Evolutionary conservation across 2,329 filamentous ascomycete genomes (phyloP), one percentile per base, ranked within the genome.

Genomic region (Dothideomycetes sp.): DNA sequence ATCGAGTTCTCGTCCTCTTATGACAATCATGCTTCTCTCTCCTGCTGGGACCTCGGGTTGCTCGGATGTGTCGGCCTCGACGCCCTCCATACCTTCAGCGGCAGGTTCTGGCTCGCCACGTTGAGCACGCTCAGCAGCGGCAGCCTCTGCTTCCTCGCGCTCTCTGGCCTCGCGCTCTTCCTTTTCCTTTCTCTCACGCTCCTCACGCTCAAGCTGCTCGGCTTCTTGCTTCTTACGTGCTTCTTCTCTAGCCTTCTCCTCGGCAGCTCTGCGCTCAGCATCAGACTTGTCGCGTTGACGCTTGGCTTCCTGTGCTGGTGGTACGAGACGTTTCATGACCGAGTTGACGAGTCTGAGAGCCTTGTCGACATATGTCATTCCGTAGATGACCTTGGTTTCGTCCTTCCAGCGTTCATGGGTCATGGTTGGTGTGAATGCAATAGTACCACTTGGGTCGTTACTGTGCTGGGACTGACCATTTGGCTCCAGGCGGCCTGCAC

Each of bases 371-470:
- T 80, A 73, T 36, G 64, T 69, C 16, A 68, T 62, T 18, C 84
- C 83, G 59, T 91, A 96, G 1, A 96, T 71, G 58, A 98, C 79
- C 47, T 81, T 79, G 7, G 87, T 81, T 59, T 96, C 93, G 54
- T 95, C 86, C 54, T 84, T 77, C 81, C 93, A 98, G 45, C 91
- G 80, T 38, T 73, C 71, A 40, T 73, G 68, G 1, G 91, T 96
- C 7, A 75, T 70, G 29, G 77, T 75, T 7, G 85, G 70, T 15
- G 71, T 65, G 57, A 96, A 96, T 3, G 77, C 68, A 18, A 88
- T 79, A 10, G 85, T 81, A 49, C 83, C 80, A n/a, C 75, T 69
- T 10, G 81, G 81, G 42, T 84, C 81, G 44, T 62, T 36, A 5
- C 32, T 38, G 14, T 31, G 22, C 7, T n/a, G 31, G 7, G 31